phyloP scores from a whole-genome alignment of 164 flowering plant genomes.

The Magnolia officinalis region DNA sequence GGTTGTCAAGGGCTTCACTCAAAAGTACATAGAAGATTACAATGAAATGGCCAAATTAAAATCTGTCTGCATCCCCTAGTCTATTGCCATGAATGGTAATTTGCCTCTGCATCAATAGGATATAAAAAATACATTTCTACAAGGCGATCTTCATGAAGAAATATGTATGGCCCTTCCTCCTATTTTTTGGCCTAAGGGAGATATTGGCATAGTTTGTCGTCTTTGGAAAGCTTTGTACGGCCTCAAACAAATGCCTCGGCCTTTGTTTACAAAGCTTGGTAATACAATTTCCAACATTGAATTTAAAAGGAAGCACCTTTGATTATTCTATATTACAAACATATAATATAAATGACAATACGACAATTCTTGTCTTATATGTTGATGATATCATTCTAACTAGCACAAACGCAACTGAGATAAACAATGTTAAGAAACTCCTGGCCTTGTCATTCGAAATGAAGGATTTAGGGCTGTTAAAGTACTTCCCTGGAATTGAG shows the following conservation, averaged over 20 bases:
- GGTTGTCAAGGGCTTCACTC: background rate
- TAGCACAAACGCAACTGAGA: background rate
- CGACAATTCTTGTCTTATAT: background rate
- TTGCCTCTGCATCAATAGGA: background rate
- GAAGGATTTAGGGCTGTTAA: background rate
- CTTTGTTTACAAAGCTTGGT: background rate
- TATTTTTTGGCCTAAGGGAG: background rate
- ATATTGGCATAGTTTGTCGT: background rate
- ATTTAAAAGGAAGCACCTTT: background rate
- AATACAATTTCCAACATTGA: background rate
- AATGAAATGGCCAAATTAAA: background rate
- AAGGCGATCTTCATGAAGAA: background rate
- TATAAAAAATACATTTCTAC: background rate
- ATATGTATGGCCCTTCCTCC: too few species aligned
- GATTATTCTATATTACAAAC: background rate
- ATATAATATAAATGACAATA: background rate
- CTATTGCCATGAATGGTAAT: background rate
- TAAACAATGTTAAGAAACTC: background rate
- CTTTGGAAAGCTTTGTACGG: background rate
- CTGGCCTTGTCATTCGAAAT: background rate
- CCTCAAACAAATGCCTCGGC: background rate
- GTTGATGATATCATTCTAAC: background rate
- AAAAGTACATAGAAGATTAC: background rate
- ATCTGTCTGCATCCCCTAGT: background rate
- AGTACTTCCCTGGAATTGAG: background rate